Conservation (phyloP, 164 flowering plant genomes). For the Nymphaea thermarum region DNA sequence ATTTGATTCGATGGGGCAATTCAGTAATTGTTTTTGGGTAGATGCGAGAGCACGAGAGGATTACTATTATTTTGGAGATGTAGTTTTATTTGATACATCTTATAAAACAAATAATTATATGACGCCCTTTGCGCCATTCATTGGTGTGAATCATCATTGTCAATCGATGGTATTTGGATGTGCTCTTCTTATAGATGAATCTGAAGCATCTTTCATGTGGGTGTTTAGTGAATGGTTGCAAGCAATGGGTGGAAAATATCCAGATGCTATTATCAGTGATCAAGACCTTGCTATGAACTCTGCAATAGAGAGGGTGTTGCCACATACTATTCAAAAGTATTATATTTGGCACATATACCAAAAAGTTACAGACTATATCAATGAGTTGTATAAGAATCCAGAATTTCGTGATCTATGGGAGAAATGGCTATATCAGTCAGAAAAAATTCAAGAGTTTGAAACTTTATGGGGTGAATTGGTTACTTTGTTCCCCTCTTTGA, state of each 20-base stretch:
- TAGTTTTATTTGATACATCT: slow-evolving; percentile 5
- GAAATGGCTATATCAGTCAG: background rate
- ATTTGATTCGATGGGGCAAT: background rate
- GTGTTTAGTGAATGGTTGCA: slow-evolving; percentile 6
- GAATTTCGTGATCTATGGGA: background rate
- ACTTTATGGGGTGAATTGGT: background rate
- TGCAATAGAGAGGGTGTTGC: slow-evolving; percentile 7
- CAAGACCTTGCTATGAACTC: slow-evolving; percentile 1
- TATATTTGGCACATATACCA: slow-evolving; percentile 5
- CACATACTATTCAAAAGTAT: background rate
- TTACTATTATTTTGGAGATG: slow-evolving; percentile 6
- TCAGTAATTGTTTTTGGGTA: slow-evolving; percentile 8
- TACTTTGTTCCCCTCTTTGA: background rate
- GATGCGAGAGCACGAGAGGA: background rate
- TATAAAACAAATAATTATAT: slow-evolving; percentile 3
- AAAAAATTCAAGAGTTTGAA: slow-evolving; percentile 6
- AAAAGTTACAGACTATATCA: slow-evolving; percentile 1
- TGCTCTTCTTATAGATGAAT: slow-evolving; percentile 4
- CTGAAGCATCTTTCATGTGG: slow-evolving; percentile 4
- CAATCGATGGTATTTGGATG: slow-evolving; percentile 5
- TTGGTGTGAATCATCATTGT: slow-evolving; percentile 7
- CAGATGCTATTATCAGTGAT: slow-evolving; percentile 8
- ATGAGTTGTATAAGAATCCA: background rate
- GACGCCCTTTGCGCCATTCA: slow-evolving; percentile 5
- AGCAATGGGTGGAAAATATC: slow-evolving; percentile 8